Evolutionary conservation across 345 rosid genomes (phyloP).

Genomic region (Sisymbrium altissimum): DNA sequence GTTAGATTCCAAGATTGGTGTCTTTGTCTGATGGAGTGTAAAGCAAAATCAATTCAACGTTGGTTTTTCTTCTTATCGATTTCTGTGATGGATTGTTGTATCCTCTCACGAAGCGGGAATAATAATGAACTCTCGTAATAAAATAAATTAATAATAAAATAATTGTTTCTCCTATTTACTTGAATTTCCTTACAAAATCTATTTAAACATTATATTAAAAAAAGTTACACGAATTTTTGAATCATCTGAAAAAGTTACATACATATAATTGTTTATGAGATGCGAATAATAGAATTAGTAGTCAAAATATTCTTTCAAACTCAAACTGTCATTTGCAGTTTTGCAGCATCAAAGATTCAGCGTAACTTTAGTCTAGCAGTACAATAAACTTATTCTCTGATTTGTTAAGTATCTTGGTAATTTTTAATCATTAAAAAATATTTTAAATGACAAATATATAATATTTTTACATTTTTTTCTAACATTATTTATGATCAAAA

Average conservation of each 20-base stretch:
- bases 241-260: background rate
- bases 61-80: background rate
- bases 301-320: background rate
- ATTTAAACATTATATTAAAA: background rate
- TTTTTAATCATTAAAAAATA: no score
- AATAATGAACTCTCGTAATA: background rate
- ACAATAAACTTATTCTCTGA: no score
- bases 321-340: no score
- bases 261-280: background rate
- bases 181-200: no score
- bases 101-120: background rate
- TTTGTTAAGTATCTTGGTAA: no score
- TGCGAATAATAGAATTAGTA: no score
- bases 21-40: conserved; percentile 1
- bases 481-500: no score
- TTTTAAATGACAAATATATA: no score
- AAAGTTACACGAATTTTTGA: background rate
- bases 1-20: conserved; percentile 7
- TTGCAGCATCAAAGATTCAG: background rate
- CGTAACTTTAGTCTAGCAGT: background rate
- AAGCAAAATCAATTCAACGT: conserved; percentile 19
- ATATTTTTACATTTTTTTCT: no score
- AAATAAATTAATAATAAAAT: background rate
- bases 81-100: background rate
- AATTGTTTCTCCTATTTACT: background rate